phyloP scores from a whole-genome alignment of 2,329 filamentous ascomycete species.

The Paecilomyces fulvus region DNA sequence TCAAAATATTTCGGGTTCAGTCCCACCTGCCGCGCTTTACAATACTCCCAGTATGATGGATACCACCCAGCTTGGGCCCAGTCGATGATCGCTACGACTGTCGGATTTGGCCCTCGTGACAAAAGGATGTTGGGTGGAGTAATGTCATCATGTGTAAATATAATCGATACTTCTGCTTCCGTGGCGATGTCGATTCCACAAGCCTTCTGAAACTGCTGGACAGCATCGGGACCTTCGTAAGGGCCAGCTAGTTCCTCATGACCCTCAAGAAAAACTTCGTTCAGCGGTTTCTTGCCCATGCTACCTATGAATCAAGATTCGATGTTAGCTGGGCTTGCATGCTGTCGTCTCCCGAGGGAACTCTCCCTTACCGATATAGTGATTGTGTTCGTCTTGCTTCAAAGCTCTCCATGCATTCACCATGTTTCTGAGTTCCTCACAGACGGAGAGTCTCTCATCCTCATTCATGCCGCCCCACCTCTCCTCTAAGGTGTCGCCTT shows the following conservation, averaged over 20 bases:
- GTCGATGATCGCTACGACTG: conserved; percentile 18
- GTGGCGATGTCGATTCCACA: conserved; percentile 21
- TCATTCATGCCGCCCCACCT: conserved; percentile 16
- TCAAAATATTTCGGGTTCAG: conserved; percentile 12
- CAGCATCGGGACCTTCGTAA: conserved; percentile 20
- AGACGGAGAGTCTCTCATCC: conserved; percentile 19
- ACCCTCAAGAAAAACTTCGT: conserved; percentile 21
- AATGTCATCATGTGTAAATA: conserved; percentile 16
- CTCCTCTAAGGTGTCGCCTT: conserved; percentile 13
- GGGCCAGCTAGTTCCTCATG: conserved; percentile 16
- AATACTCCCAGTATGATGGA: conserved; percentile 25
- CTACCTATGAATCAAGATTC: conserved; percentile 15
- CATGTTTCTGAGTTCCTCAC: conserved; percentile 20
- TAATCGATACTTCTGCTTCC: conserved; percentile 12
- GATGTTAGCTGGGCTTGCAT: conserved; percentile 1
- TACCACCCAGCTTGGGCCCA: conserved; percentile 24
- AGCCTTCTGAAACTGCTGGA: conserved; percentile 22
- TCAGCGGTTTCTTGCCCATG: conserved; percentile 18
- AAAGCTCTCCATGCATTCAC: conserved; percentile 15
- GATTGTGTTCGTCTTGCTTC: conserved; percentile 1
- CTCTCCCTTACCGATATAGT: conserved; percentile 14
- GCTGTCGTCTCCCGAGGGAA: neutral
- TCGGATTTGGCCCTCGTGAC: conserved; percentile 13
- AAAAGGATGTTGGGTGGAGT: conserved; percentile 15
- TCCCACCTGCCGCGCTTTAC: conserved; percentile 18